Conservation (phyloP, 2,329 filamentous ascomycete genomes). For the Ustilaginoidea virens region DNA sequence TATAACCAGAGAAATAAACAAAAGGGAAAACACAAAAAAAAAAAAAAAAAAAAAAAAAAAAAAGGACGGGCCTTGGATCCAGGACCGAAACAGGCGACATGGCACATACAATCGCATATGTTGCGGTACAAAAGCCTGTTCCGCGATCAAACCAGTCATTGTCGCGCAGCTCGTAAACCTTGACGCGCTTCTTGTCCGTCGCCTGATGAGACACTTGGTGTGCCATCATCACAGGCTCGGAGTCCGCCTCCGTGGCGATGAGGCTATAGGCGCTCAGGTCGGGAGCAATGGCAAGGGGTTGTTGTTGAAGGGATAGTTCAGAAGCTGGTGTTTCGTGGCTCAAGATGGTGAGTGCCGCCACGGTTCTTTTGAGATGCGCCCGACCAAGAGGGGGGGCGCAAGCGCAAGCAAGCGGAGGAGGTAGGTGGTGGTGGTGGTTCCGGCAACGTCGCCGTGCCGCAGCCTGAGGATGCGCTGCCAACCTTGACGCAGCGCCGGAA, state of each 20-base stretch:
- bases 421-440: too few relatives aligned
- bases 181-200: slow-evolving; percentile 65
- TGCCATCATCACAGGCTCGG: slow-evolving; percentile 55
- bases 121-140: slow-evolving; percentile 84
- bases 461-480: not conserved
- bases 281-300: slow-evolving; percentile 40
- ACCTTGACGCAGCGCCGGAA: not conserved
- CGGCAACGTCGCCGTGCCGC: slow-evolving; percentile 1
- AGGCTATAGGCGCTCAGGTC: slow-evolving; percentile 34
- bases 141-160: slow-evolving; percentile 99
- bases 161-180: slow-evolving; percentile 96
- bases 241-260: slow-evolving; percentile 35
- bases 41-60: too few relatives aligned
- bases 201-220: slow-evolving; percentile 53
- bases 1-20: not conserved
- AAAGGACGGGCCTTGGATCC: too few relatives aligned
- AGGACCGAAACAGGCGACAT: slow-evolving; percentile 2
- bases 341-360: slow-evolving; percentile 43
- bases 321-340: slow-evolving; percentile 32
- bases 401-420: slow-evolving; percentile 3
- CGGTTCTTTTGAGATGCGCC: slow-evolving; percentile 22
- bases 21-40: not conserved
- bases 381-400: slow-evolving; percentile 4
- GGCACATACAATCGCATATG: slow-evolving; percentile 51
- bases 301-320: slow-evolving; percentile 44